Base-by-base conservation (phyloP, 1,284 basidiomycete species). In the Neolentinus lepideus region DNA sequence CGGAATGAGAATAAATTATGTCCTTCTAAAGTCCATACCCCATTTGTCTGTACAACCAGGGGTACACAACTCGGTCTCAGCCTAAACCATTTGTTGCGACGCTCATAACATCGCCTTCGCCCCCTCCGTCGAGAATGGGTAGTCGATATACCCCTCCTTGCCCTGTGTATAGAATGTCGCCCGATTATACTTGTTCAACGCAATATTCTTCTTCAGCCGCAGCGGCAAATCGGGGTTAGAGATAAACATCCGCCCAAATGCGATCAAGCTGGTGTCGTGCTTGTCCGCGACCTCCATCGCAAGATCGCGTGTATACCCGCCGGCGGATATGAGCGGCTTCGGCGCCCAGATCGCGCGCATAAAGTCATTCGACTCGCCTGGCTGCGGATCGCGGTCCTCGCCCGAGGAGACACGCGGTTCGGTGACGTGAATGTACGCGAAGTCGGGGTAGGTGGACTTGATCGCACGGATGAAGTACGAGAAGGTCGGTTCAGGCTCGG, bases 381-480 rank as follows among this genome's bases (percentile, higher is more conserved):
- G 51, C 25, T 25, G 22, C 45, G 43, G 11, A 22, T 56, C 9
- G 26, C 38, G 11, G 11, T 65, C 60, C 3, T 10, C 22, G 47
- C 16, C 53, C 1, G 64, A 69, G 14, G 59, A 54, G 11, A 70
- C 61, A 14, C 74, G 68, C 1, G 77, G 70, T 61, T 85, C 83
- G 26, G 81, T 67, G 38, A 77, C 67, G 62, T 88, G 85, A 16
- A 85, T 57, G 62, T 83, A 87, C 1, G 80, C 81, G 8, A 85
- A 67, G 9, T 73, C 62, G 19, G 81, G 77, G 62, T 76, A 71
- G 1, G 58, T 56, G 3, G 59, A 51, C 31, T 66, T 65, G 4
- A 77, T 54, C 3, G 63, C 51, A 0, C 62, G 55, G n/a, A 73
- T 64, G 47, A 78, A 62, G 58, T 75, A 63, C 8, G 63, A 58